Evolutionary conservation across 176 grass and related monocot genomes (phyloP), one percentile per base, ranked within the genome.

Genomic region (Themeda triandra): DNA sequence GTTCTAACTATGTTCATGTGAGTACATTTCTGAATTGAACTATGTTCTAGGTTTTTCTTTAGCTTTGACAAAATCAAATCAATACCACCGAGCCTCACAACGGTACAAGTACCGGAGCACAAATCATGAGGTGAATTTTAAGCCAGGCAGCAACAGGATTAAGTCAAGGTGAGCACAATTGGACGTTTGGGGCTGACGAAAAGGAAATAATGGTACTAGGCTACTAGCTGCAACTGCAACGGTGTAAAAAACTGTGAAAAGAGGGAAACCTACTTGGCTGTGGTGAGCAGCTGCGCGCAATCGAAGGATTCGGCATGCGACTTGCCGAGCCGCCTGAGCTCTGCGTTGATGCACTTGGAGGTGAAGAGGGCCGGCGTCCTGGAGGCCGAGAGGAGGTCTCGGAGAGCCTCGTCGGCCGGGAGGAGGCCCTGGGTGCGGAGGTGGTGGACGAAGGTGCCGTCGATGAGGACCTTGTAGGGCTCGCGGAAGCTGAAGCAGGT

Each of bases 401-500:
- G 79, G 58, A 97, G 73, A 5, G 83, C 81, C n/a, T 87, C 83
- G 56, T 92, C 90, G 48, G 90, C 77, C 23, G 90, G 90, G 73
- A 87, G 75, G 37, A 94, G 92, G 42, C 72, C 14, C 53, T 94
- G 87, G n/a, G 63, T 53, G 83, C 90, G 85, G 75, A 92, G 94
- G 80, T 92, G 94, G 63, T 94, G 85, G 53, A 94, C 73, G 77
- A 97, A 88, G 72, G 94, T 97, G 60, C 94, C 94, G 66, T 92
- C 92, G 36, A 87, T 25, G 32, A 97, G 88, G 24, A 94, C 86
- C 77, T 87, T 97, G 83, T 92, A 91, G 33, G 92, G 90, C 79
- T 97, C 92, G 39, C 95, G 86, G 82, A 97, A 97, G 24, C 95
- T 90, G 49, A 97, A 97, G 83, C 95, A 97, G 56, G 92, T 88